Evolutionary conservation across 2,329 filamentous ascomycete species (phyloP), one percentile per base, ranked within the genome.

Genomic region (Knufia fluminis): DNA sequence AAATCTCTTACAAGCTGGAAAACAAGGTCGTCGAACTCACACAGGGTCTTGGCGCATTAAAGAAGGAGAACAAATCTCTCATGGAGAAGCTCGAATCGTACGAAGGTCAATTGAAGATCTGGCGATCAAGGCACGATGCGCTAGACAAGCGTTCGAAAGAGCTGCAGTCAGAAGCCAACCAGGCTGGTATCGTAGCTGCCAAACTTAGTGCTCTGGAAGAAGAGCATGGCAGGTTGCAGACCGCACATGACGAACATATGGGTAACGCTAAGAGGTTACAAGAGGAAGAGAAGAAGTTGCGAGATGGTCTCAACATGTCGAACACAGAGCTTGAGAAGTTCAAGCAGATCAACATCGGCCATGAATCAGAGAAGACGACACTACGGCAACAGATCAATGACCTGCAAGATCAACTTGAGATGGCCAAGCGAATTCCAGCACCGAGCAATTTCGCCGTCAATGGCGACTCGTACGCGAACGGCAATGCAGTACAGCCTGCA

Each of bases 21-120:
- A 97, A 98, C 78, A 98, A 98, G 80, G 92, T 98, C 55, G 88
- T 98, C 55, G 92, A 98, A 72, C 78, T 98, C 62, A 98, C 92
- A 1, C 92, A 98, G 68, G 87, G 85, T 44, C 71, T 98, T 60
- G 90, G 92, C 57, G 83, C 88, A 8, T 85, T 95, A 77, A 95
- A 94, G 73, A 80, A 83, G 55, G 87, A 95, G 71, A 98, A 98
- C 78, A 96, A 94, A 75, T 79, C 79, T 51, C 77, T 98, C 54
- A 76, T 85, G 59, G 83, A 79, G 31, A 90, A 97, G 68, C 84
- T 98, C 43, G 88, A 96, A 68, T 96, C 86, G 67, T 96, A 97
- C 71, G 91, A 98, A 67, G 83, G 78, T 58, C 92, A 98, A 69
- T 82, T 98, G 71, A 94, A 94, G 68, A 94, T 88, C 23, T 96